A percentile compares a stretch with the other conserved stretches of the same genome.
Conservation (phyloP, 1,284 basidiomycete genomes). For the Pisolithus thermaeus region DNA sequence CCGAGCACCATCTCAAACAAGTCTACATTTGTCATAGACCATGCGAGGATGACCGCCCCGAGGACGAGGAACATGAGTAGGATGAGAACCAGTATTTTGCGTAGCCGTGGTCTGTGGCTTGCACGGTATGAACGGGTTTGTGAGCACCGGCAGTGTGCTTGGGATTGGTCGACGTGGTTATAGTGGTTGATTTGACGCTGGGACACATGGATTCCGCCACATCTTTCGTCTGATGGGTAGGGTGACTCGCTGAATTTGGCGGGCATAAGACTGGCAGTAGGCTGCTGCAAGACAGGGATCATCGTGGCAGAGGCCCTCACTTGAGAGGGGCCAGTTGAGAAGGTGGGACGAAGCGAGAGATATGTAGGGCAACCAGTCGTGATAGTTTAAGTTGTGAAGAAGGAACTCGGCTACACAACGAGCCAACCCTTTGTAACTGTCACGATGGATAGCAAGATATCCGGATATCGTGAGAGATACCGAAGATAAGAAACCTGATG, state of each 20-base stretch:
- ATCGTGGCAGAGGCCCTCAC: conserved; percentile 16
- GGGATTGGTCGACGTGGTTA: conserved; percentile 15
- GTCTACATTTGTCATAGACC: conserved; percentile 26
- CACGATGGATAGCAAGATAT: too few relatives aligned
- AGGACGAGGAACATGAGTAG: conserved; percentile 27
- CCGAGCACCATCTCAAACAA: conserved; percentile 17
- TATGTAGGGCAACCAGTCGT: background rate
- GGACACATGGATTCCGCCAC: too few relatives aligned
- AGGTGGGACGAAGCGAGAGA: conserved; percentile 5
- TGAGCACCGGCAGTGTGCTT: conserved; percentile 16
- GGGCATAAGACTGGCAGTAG: conserved; percentile 19
- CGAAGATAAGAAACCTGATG: too few relatives aligned
- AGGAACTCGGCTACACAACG: too few relatives aligned
- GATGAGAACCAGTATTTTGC: conserved; percentile 29
- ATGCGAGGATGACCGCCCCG: conserved; percentile 27
- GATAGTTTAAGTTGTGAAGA: too few relatives aligned
- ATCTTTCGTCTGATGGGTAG: conserved; percentile 11
- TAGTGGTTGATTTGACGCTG: conserved; percentile 19
- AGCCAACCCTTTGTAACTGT: too few relatives aligned
- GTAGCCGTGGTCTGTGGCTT: conserved; percentile 35
- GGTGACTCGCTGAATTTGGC: conserved; percentile 5
- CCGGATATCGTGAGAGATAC: too few relatives aligned
- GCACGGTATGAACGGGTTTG: conserved; percentile 20
- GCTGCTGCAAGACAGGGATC: conserved; percentile 22
- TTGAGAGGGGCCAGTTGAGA: conserved; percentile 2